Evolutionary conservation across 495 filamentous ascomycete genomes (phyloP), one percentile per base, ranked within the genome.

Genomic region (Aspergillus cavernicola): DNA sequence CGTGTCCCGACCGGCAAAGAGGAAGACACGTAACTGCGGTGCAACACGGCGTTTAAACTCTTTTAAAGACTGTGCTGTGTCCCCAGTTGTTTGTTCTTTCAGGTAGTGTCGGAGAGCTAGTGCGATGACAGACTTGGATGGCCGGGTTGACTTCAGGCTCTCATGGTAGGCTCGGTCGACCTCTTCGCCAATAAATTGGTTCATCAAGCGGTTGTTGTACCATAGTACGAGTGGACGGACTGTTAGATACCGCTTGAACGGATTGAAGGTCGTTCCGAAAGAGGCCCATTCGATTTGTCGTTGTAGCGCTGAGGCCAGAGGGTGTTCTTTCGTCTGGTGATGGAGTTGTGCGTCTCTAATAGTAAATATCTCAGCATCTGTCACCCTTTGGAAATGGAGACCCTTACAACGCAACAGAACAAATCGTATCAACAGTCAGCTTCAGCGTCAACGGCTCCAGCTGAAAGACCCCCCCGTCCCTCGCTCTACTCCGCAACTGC

Each of bases 1-100:
- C 23, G 60, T 63, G 40, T 69, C 65, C 23, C 62, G 62, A 19
- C 63, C 63, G 10, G 57, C 60, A 31, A 77, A 61, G 33, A 67
- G 50, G 51, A 69, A 69, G 12, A 32, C 26, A 4, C 42, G 42
- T 3, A 45, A 6, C 13, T 45, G 42, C 10, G 42, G 26, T 5
- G 42, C 26, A 4, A 32, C 42, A 3, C 42, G 26, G 2, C 26
- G 26, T 20, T 45, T 45, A 26, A 45, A 45, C 12, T 45, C 26
- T 28, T n/a, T n/a, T n/a, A n/a, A n/a, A 28, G 4, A 3, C 15
- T 6, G 32, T n/a, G 15, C 2, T 11, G 4, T 16, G 19, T 6
- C 11, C 26, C 15, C 24, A 4, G 15, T 38, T 20, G 36, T 22
- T 20, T 51, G 16, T 12, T 32, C 20, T 23, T 42, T 32, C n/a